Conservation (phyloP, 1,284 basidiomycete species). For the Coniophora puteana region DNA sequence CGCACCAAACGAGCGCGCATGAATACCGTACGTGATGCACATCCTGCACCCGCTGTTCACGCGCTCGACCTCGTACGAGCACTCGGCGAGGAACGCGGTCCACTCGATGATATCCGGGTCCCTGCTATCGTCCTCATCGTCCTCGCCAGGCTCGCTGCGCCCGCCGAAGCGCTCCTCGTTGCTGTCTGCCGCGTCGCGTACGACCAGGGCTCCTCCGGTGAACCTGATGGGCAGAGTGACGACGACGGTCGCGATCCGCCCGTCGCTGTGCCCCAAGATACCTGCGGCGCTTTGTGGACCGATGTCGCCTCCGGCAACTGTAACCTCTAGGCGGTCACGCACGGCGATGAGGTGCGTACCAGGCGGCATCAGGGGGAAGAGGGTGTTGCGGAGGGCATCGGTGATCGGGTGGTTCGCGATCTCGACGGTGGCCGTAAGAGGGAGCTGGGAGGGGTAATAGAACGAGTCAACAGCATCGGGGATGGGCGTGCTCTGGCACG, state of each 20-base stretch:
- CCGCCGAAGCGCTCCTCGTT: slow-evolving; percentile 61
- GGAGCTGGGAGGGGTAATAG: slow-evolving; percentile 69
- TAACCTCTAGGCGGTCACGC: slow-evolving; percentile 67
- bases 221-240: slow-evolving; percentile 72
- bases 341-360: slow-evolving; percentile 68
- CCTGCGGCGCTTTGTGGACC: slow-evolving; percentile 47
- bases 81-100: slow-evolving; percentile 69
- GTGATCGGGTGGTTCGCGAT: slow-evolving; percentile 77
- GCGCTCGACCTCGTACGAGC: slow-evolving; percentile 68
- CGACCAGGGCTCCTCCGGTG: slow-evolving; percentile 60
- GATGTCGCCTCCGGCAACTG: slow-evolving; percentile 57
- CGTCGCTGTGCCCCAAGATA: slow-evolving; percentile 59
- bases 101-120: too few relatives aligned
- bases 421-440: slow-evolving; percentile 71
- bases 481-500: slow-evolving; percentile 70
- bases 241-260: slow-evolving; percentile 65
- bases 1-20: slow-evolving; percentile 63
- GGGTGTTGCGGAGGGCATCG: slow-evolving; percentile 62
- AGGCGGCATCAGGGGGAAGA: slow-evolving; percentile 64
- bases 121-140: too few relatives aligned
- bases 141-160: slow-evolving; percentile 58
- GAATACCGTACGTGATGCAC: slow-evolving; percentile 67
- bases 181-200: slow-evolving; percentile 53
- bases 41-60: slow-evolving; percentile 68
- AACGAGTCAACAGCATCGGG: slow-evolving; percentile 60